Percentiles rank a stretch among this genome's conserved stretches.
Evolutionary conservation across 345 rosid species (phyloP).

Genomic region (Lagerstroemia speciosa): DNA sequence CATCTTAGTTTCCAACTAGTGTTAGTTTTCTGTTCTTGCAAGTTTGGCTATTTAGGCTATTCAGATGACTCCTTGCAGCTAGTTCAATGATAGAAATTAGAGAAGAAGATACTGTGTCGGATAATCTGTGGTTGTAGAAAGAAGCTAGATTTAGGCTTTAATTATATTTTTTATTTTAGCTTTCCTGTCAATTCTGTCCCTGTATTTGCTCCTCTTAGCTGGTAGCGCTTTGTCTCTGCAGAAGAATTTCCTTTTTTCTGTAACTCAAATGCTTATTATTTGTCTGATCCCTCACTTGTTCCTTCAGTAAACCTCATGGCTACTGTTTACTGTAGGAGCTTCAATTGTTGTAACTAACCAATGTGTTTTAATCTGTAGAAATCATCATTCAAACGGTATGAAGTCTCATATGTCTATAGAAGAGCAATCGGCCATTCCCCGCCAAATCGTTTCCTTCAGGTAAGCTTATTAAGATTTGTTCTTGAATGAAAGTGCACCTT

Average conservation of each 20-base stretch:
- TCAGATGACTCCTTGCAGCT: background rate
- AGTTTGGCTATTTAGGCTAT: background rate
- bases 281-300: background rate
- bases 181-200: too few relatives aligned
- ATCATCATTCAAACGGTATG: constrained; percentile 81
- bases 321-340: background rate
- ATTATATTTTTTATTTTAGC: background rate
- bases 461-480: constrained; percentile 8
- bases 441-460: constrained; percentile 89
- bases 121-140: background rate
- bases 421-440: constrained; percentile 94
- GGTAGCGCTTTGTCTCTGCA: background rate
- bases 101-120: background rate
- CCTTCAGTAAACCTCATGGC: background rate
- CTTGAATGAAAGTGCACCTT: background rate
- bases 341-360: background rate
- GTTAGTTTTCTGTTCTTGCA: background rate
- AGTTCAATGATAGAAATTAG: background rate
- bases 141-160: background rate
- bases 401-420: constrained; percentile 71
- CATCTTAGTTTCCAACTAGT: too few relatives aligned
- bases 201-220: background rate
- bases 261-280: background rate
- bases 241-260: background rate
- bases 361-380: constrained; percentile 38